A percentile compares a stretch with the other conserved stretches of the same genome.
These are phyloP conservation scores for Penicillium sp. DNA, from an alignment of 2,329 filamentous ascomycete genomes.

Conservation along the genomic window DNA sequence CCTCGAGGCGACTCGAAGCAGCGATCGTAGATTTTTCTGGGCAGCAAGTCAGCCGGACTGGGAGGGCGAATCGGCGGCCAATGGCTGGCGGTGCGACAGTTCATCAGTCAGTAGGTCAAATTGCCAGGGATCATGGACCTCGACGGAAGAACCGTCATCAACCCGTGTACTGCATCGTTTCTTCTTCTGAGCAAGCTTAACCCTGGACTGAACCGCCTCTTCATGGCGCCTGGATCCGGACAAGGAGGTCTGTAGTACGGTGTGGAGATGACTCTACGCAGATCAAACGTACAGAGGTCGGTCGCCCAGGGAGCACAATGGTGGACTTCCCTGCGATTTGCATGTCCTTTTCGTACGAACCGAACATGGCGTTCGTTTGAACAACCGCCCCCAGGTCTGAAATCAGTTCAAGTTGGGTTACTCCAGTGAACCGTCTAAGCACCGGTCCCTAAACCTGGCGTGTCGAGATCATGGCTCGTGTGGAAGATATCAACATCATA, in stretches of 20 bases:
- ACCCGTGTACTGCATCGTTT: neutral
- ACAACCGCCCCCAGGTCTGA: neutral
- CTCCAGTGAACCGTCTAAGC: no score
- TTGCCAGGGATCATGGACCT: conserved; percentile 1
- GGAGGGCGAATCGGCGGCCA: conserved; percentile 12
- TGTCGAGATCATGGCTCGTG: no score
- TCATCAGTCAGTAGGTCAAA: conserved; percentile 20
- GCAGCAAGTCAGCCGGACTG: conserved; percentile 26
- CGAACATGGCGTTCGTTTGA: no score
- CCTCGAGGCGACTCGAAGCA: neutral
- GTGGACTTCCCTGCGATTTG: no score
- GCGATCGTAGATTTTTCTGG: neutral
- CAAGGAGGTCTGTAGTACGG: neutral
- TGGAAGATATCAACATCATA: no score
- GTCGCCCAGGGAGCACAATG: neutral
- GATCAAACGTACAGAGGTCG: no score
- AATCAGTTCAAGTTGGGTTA: neutral
- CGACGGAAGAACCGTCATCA: no score
- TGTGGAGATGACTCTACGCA: neutral
- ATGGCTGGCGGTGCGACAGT: conserved; percentile 17
- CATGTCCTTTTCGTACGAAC: no score
- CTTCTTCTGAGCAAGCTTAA: no score
- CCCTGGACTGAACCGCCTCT: no score
- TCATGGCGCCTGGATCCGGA: neutral
- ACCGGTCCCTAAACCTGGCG: no score